Conservation (phyloP, 169 alveolate genomes). For the Plasmodium sp. region DNA sequence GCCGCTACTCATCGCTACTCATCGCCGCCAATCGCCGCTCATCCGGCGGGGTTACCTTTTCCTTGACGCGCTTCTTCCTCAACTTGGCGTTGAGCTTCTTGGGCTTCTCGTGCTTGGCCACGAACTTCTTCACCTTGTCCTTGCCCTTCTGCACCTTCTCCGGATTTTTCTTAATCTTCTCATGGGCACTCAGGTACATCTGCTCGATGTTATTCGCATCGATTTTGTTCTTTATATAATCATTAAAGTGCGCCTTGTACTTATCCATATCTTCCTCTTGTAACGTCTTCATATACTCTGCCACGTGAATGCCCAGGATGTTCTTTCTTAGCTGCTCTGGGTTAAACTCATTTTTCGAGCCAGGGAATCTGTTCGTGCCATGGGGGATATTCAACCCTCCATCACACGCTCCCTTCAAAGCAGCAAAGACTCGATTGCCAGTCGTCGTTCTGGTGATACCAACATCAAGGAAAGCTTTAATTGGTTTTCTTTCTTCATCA, state of each 20-base stretch:
- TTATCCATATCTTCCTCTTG: conserved; percentile 97
- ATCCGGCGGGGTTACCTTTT: conserved; percentile 85
- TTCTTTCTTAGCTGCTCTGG: conserved; percentile 98
- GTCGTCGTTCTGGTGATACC: conserved; percentile 99
- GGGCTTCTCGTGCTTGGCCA: conserved; percentile 92
- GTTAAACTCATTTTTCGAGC: conserved; percentile 95
- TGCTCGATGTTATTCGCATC: conserved; percentile 96
- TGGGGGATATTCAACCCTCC: conserved; percentile 99
- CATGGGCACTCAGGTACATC: conserved; percentile 97
- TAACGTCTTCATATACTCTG: conserved; percentile 96
- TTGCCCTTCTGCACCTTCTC: conserved; percentile 88
- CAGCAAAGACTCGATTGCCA: conserved; percentile 99
- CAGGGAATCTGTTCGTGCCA: conserved; percentile 99
- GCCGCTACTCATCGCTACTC: too few species aligned
- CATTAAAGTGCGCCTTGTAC: conserved; percentile 96
- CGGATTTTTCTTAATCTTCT: conserved; percentile 97
- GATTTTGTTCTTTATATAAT: conserved; percentile 93
- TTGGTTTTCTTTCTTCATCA: conserved; percentile 97
- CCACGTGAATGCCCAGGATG: conserved; percentile 98
- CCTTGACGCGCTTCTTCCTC: conserved; percentile 93
- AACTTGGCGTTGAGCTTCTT: conserved; percentile 91
- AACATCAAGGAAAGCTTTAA: conserved; percentile 98
- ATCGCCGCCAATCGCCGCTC: neutral
- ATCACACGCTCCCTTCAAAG: conserved; percentile 99
- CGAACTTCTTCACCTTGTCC: conserved; percentile 88